Conservation (phyloP, 371 early-diverging fungal species). For the Haplosporangium sp. region DNA sequence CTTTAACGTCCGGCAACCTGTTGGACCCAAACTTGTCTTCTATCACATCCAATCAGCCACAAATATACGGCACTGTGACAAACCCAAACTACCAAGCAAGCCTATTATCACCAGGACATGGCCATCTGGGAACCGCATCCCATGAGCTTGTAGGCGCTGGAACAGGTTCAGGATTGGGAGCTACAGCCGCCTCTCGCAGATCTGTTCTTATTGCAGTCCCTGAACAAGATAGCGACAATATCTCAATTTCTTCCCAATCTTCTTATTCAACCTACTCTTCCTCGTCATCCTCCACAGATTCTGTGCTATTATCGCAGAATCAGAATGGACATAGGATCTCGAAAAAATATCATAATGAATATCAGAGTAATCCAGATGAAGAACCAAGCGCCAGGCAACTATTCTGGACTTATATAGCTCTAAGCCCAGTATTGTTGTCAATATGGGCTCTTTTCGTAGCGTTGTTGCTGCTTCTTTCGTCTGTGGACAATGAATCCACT, state of each 20-base stretch:
- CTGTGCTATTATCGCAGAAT: neutral
- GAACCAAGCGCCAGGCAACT: constrained; percentile 19
- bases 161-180: constrained; percentile 9
- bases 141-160: neutral
- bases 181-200: constrained; percentile 12
- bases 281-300: constrained; percentile 25
- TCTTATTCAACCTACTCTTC: constrained; percentile 45
- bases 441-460: constrained; percentile 37
- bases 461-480: constrained; percentile 26
- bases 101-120: neutral
- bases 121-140: neutral
- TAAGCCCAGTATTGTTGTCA: constrained; percentile 28
- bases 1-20: neutral
- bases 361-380: neutral
- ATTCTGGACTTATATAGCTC: constrained; percentile 40
- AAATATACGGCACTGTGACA: constrained; percentile 25
- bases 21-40: neutral
- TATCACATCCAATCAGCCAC: constrained; percentile 5
- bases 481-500: constrained; percentile 12
- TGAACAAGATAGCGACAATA: constrained; percentile 16
- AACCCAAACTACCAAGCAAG: neutral
- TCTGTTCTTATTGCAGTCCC: constrained; percentile 31
- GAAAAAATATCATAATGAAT: neutral
- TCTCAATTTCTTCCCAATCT: constrained; percentile 30
- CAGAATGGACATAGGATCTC: neutral